Evolutionary conservation across 495 filamentous ascomycete genomes (phyloP).

Genomic region (Staphylotrichum longicolle): DNA sequence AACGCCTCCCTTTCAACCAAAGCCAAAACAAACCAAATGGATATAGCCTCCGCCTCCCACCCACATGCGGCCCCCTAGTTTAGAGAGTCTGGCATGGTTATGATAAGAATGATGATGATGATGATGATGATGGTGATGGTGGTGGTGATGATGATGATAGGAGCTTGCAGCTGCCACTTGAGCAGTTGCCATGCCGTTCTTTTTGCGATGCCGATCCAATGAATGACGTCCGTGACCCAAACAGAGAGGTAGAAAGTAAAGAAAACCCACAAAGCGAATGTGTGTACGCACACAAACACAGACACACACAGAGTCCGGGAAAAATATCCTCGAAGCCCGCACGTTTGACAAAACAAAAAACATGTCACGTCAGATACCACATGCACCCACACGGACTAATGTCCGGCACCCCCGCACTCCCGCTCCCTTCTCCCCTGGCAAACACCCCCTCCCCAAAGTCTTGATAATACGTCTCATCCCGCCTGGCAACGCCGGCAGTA

Average conservation of each 20-base stretch:
- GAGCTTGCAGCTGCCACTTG: too few relatives aligned
- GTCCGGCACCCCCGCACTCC: conserved; percentile 16
- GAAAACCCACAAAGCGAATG: too few relatives aligned
- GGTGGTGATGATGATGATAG: not conserved
- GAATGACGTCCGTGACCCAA: not conserved
- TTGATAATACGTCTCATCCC: not conserved
- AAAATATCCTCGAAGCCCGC: too few relatives aligned
- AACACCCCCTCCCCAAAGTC: not conserved
- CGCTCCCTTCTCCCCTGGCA: not conserved
- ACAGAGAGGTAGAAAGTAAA: not conserved
- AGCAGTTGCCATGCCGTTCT: not conserved
- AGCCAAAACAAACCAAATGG: not conserved
- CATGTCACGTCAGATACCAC: conserved; percentile 29
- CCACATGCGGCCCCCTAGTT: too few relatives aligned
- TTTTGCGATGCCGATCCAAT: not conserved
- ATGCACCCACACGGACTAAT: conserved; percentile 33
- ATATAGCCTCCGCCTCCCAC: not conserved
- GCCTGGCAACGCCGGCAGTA: not conserved
- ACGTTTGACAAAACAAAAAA: conserved; percentile 1
- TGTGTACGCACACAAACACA: too few relatives aligned
- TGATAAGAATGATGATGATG: not conserved
- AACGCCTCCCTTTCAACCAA: too few relatives aligned
- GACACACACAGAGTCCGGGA: too few relatives aligned
- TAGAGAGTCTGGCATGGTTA: too few relatives aligned
- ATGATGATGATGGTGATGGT: not conserved